phyloP scores from a whole-genome alignment of 2,329 filamentous ascomycete species.

The Aspergillus clavatus region DNA sequence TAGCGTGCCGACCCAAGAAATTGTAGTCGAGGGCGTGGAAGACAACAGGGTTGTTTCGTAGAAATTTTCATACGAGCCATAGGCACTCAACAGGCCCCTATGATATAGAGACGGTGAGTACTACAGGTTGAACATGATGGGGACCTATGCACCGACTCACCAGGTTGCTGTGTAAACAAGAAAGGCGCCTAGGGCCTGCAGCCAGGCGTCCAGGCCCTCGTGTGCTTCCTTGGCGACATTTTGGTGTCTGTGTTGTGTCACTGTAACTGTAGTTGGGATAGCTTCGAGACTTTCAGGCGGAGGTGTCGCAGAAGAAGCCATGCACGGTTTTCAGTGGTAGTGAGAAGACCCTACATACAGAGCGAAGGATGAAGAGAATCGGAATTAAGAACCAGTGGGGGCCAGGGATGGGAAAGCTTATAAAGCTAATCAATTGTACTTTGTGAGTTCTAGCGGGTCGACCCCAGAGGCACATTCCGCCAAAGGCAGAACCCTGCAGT shows the following conservation, averaged over 20 bases:
- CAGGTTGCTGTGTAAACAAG: constrained; percentile 7
- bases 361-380: no score
- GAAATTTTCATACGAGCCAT: constrained; percentile 7
- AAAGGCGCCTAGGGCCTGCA: constrained; percentile 4
- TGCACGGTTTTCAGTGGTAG: neutral
- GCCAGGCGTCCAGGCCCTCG: constrained; percentile 2
- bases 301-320: neutral
- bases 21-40: constrained; percentile 1
- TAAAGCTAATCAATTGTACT: no score
- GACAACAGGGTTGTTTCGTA: constrained; percentile 7
- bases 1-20: constrained; percentile 5
- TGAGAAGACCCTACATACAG: neutral
- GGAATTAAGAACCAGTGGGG: no score
- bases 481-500: no score
- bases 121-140: neutral
- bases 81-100: constrained; percentile 8
- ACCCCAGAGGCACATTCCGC: no score
- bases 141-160: constrained; percentile 1
- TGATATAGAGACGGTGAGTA: neutral
- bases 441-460: no score
- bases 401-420: no score
- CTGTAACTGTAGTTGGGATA: neutral
- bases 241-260: neutral
- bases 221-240: neutral
- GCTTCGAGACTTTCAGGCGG: neutral